Percentiles rank a stretch among this genome's conserved stretches.
These are phyloP conservation scores for Ganoderma lucidum DNA, from an alignment of 1,284 basidiomycete species.

Conservation along the genomic window DNA sequence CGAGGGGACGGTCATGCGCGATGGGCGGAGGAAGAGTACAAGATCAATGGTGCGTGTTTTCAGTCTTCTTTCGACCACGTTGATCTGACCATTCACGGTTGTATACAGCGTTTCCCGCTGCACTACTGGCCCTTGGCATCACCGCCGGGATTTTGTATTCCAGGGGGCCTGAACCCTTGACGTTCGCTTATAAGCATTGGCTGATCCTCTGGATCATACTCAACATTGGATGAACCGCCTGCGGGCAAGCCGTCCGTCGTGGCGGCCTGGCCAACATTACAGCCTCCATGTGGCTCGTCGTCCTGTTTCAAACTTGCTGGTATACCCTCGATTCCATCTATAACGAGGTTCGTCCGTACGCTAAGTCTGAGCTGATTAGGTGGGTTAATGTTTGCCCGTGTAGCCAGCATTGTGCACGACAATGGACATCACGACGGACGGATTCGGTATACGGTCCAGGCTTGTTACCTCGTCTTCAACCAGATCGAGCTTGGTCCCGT, in stretches of 20 bases:
- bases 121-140: conserved; percentile 81
- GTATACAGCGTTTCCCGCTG: conserved; percentile 78
- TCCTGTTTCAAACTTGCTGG: conserved; percentile 86
- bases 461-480: conserved; percentile 91
- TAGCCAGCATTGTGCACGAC: conserved; percentile 87
- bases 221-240: conserved; percentile 86
- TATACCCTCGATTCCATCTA: conserved; percentile 92
- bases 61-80: not conserved
- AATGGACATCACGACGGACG: conserved; percentile 98
- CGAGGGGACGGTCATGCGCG: conserved; percentile 81
- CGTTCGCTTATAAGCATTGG: conserved; percentile 92
- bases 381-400: not conserved
- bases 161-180: conserved; percentile 83
- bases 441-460: conserved; percentile 96
- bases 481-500: conserved; percentile 81
- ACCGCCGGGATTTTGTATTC: conserved; percentile 73
- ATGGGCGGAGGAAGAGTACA: conserved; percentile 87
- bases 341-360: conserved; percentile 74
- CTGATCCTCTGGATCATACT: conserved; percentile 95
- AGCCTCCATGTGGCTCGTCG: conserved; percentile 92
- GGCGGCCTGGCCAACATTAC: conserved; percentile 74
- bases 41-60: conserved; percentile 84
- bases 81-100: not conserved
- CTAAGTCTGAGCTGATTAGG: not conserved
- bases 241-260: conserved; percentile 86